A percentile compares a stretch with the other conserved stretches of the same genome.
These are phyloP conservation scores for Lasiosphaeriaceae sp. DNA, from an alignment of 495 filamentous ascomycete genomes.

Conservation along the genomic window DNA sequence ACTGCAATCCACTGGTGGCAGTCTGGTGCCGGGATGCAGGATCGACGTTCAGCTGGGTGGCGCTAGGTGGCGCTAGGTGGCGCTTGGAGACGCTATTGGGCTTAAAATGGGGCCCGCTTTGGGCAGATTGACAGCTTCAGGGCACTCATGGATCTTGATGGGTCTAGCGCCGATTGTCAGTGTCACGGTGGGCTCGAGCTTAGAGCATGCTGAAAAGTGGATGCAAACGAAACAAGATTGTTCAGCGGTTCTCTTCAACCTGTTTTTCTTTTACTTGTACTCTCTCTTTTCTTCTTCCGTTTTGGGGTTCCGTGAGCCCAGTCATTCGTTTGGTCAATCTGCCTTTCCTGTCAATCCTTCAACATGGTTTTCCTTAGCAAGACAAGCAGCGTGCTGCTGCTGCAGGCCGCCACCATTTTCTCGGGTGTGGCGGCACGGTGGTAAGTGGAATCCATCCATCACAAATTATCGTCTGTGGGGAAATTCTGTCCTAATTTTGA, in stretches of 20 bases:
- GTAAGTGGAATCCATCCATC: no score
- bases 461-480: no score
- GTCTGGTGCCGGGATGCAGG: no score
- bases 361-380: neutral
- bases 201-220: no score
- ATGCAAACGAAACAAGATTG: neutral
- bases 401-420: neutral
- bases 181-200: neutral
- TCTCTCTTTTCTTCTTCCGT: neutral
- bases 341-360: neutral
- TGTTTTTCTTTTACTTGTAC: neutral
- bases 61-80: neutral
- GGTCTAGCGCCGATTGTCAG: neutral
- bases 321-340: constrained; percentile 1
- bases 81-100: no score
- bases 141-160: neutral
- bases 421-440: neutral
- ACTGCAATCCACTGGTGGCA: no score
- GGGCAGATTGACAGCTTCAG: no score
- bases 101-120: no score
- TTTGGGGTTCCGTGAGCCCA: neutral
- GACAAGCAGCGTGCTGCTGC: neutral
- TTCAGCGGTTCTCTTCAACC: neutral
- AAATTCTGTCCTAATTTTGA: neutral
- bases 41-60: neutral